phyloP scores from a whole-genome alignment of 2,329 filamentous ascomycete species.

The Pseudonectria buxi region DNA sequence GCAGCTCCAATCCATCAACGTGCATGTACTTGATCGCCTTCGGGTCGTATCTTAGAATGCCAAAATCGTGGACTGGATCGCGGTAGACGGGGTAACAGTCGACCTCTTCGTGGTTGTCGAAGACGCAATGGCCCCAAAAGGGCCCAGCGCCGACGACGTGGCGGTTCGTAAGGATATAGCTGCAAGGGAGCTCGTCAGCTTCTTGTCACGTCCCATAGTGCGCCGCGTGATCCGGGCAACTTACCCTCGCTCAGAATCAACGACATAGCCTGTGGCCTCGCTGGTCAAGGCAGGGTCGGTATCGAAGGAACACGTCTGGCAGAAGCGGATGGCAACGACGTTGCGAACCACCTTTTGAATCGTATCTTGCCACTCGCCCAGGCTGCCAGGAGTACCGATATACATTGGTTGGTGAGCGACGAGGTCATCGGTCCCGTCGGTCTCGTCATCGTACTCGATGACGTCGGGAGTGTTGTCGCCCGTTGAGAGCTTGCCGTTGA shows the following conservation, averaged over 20 bases:
- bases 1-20: slow-evolving; percentile 68
- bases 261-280: slow-evolving; percentile 95
- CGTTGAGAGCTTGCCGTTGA: slow-evolving; percentile 43
- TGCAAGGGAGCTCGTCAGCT: slow-evolving; percentile 15
- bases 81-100: slow-evolving; percentile 96
- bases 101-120: slow-evolving; percentile 96
- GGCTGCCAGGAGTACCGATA: slow-evolving; percentile 31
- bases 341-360: slow-evolving; percentile 92
- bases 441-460: slow-evolving; percentile 33
- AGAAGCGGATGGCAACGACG: slow-evolving; percentile 98
- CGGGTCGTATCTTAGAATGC: slow-evolving; percentile 92
- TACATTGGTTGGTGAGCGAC: slow-evolving; percentile 28
- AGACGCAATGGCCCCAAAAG: slow-evolving; percentile 97
- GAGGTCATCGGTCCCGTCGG: slow-evolving; percentile 36
- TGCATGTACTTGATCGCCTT: slow-evolving; percentile 97
- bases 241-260: slow-evolving; percentile 83
- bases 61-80: slow-evolving; percentile 97
- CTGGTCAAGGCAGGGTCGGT: slow-evolving; percentile 91
- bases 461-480: slow-evolving; percentile 44
- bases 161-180: slow-evolving; percentile 77
- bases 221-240: slow-evolving; percentile 23
- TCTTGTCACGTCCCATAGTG: background rate
- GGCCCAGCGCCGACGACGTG: slow-evolving; percentile 94
- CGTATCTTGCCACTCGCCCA: slow-evolving; percentile 82
- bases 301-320: slow-evolving; percentile 95